Evolutionary conservation across 805 yeast genomes (phyloP), one percentile per base, ranked within the genome.

Genomic region (Citeromyces nyonsensis): DNA sequence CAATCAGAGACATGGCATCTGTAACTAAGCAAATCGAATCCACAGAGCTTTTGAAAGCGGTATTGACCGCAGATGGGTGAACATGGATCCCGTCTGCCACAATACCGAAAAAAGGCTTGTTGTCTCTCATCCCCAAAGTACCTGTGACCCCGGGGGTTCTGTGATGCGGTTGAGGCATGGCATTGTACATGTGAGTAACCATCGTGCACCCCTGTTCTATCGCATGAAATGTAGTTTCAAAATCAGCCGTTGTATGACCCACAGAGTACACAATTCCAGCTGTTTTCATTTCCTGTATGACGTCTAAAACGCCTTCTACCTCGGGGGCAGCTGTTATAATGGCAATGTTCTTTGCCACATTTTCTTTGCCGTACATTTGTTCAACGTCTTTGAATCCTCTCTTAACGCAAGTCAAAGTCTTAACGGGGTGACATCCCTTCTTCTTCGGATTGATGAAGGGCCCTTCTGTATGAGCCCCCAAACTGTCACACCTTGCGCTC

Each of bases 381-480:
- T 42, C 44, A 25, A 64, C 36, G 31, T 48, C 42, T 5, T 42
- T 26, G 9, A 39, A 35, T 24, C 61, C 58, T 10, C 45, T 50
- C 15, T 39, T 39, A 13, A 64, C 66, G 33, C 49, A 54, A 24
- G 51, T 58, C 38, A 64, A 52, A n/a, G 65, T 57, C 36, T 56
- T 63, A 10, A 51, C 51, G 2, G 67, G 68, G 40, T 66, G 73
- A 38, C 73, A 66, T 4, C 73, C 73, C 40, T 60, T 63, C 42
- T 66, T 66, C 29, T 49, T 43, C 26, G 54, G 47, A 34, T 62
- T 65, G 36, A 70, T 59, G 43, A 69, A 68, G 6, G 77, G 77
- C 5, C 77, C 77, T 40, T 70, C 77, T 26, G 65, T 48, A 43
- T 70, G 77, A n/a, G 71, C 71, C 8, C 77, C 77, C 35, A 70